These are phyloP conservation scores for Phaseolus lunatus DNA, from an alignment of 306 rosid genomes.

Conservation along the genomic window DNA sequence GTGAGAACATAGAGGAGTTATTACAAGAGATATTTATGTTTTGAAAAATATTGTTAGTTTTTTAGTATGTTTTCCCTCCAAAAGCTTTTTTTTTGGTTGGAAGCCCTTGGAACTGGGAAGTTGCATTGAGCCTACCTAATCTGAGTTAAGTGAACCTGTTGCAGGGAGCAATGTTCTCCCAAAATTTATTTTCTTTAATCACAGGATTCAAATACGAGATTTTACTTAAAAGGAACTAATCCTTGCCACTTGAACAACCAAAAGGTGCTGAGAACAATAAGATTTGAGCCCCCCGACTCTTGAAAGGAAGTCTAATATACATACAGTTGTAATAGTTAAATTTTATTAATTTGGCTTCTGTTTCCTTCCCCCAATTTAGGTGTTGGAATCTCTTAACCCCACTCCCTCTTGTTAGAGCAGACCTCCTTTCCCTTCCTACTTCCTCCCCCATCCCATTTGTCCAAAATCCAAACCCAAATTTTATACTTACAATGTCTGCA, in stretches of 20 bases:
- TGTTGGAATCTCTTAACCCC: background rate
- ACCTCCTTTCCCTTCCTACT: background rate
- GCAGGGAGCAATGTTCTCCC: background rate
- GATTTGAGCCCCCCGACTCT: background rate
- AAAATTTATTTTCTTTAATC: background rate
- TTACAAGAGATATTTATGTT: background rate
- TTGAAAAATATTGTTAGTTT: background rate
- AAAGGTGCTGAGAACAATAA: background rate
- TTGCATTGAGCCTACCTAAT: background rate
- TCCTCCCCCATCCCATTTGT: background rate
- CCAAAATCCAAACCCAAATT: background rate
- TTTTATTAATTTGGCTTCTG: background rate
- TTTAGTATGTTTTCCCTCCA: background rate
- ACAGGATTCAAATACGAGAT: background rate
- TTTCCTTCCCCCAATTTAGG: constrained; percentile 9
- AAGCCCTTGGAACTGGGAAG: background rate
- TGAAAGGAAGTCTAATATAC: background rate
- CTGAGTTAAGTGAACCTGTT: background rate
- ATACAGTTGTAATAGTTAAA: background rate
- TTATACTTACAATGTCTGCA: background rate
- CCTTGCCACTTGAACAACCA: background rate
- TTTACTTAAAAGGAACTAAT: background rate
- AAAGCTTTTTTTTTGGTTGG: too few relatives aligned
- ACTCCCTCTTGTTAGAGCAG: background rate
- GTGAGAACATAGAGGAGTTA: background rate